phyloP scores from a whole-genome alignment of 1,284 basidiomycete genomes.

The Anthracocystis walkeri region DNA sequence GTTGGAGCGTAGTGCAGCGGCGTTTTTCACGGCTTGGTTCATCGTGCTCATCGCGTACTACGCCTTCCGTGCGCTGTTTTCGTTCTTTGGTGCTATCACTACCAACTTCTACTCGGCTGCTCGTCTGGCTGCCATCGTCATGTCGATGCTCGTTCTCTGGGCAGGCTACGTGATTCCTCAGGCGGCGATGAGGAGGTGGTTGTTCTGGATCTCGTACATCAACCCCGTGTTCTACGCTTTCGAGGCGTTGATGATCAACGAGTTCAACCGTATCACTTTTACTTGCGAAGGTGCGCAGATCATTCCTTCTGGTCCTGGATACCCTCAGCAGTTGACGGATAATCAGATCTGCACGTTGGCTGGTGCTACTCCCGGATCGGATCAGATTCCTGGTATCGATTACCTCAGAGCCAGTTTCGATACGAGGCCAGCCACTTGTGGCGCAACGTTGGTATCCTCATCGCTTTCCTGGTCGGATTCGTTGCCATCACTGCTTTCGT shows the following conservation, averaged over 20 bases:
- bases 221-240: slow-evolving; percentile 79
- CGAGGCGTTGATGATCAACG: slow-evolving; percentile 75
- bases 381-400: slow-evolving; percentile 71
- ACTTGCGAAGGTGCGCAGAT: slow-evolving; percentile 53
- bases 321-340: slow-evolving; percentile 37
- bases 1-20: slow-evolving; percentile 34
- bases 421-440: slow-evolving; percentile 74
- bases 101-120: slow-evolving; percentile 58
- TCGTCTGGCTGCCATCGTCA: slow-evolving; percentile 58
- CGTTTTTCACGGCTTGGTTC: slow-evolving; percentile 74
- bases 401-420: slow-evolving; percentile 75
- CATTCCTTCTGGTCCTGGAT: slow-evolving; percentile 39
- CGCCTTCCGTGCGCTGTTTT: slow-evolving; percentile 57
- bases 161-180: slow-evolving; percentile 62
- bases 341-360: slow-evolving; percentile 71
- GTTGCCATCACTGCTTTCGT: slow-evolving; percentile 57
- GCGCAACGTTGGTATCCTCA: slow-evolving; percentile 72
- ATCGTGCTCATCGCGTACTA: slow-evolving; percentile 57
- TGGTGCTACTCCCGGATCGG: slow-evolving; percentile 70
- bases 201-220: slow-evolving; percentile 76
- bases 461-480: slow-evolving; percentile 65
- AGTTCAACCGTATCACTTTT: slow-evolving; percentile 69
- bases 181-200: slow-evolving; percentile 82
- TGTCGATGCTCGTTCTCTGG: slow-evolving; percentile 55
- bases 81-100: slow-evolving; percentile 55